Conservation (phyloP, 306 rosid species). For the Rosa persica region DNA sequence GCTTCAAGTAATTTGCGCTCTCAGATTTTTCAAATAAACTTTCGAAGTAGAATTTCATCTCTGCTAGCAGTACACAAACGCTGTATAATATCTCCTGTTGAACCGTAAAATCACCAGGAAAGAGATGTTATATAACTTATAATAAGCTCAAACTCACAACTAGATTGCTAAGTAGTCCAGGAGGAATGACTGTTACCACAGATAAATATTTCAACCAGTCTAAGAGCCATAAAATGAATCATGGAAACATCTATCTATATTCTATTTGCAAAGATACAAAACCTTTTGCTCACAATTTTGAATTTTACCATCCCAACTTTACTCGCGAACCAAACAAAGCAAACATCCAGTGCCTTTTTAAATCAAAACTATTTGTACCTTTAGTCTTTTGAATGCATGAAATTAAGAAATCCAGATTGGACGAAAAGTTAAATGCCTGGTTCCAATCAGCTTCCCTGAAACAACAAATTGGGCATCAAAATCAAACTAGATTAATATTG, state of each 20-base stretch:
- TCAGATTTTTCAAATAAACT: constrained; percentile 47
- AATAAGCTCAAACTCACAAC: neutral
- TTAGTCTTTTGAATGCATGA: constrained; percentile 71
- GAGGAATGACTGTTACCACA: neutral
- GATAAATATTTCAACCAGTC: constrained; percentile 3
- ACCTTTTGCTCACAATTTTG: neutral
- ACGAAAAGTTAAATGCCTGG: constrained; percentile 74
- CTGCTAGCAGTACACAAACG: constrained; percentile 86
- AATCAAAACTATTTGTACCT: constrained; percentile 46
- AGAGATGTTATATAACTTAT: neutral
- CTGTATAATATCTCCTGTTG: constrained; percentile 63
- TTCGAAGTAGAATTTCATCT: constrained; percentile 61
- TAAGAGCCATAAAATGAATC: neutral
- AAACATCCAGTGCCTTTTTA: neutral
- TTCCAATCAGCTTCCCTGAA: constrained; percentile 87
- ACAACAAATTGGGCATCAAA: constrained; percentile 28
- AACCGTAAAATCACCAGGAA: constrained; percentile 27
- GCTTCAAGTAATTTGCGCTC: constrained; percentile 60
- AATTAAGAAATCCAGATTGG: constrained; percentile 69
- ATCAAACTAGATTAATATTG: too few species aligned
- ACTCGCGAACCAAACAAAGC: neutral
- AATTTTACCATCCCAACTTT: neutral
- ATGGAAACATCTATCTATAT: neutral
- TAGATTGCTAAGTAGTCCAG: neutral
- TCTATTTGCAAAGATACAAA: constrained; percentile 3